A percentile compares a stretch with the other conserved stretches of the same genome.
Conservation (phyloP, 2,329 filamentous ascomycete species). For the Fusarium sulawesiense region DNA sequence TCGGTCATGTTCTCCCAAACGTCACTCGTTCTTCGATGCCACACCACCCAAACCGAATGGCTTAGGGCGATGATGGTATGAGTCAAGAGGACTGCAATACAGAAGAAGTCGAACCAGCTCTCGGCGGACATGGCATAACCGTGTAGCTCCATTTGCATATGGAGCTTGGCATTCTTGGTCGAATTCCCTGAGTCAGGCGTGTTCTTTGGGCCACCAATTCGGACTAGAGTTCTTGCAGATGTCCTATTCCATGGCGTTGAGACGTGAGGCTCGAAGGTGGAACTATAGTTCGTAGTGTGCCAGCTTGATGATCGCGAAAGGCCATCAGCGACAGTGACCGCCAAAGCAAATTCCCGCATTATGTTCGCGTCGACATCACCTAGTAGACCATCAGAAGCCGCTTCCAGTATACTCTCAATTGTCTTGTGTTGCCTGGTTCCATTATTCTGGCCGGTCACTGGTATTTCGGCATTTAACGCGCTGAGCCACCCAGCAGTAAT, state of each 20-base stretch:
- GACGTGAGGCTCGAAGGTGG: background rate
- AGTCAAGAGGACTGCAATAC: background rate
- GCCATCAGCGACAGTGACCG: background rate
- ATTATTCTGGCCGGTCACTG: background rate
- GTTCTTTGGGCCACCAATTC: background rate
- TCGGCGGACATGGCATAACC: background rate
- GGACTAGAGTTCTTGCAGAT: background rate
- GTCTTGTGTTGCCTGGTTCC: background rate
- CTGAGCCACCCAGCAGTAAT: background rate
- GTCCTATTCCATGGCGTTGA: background rate
- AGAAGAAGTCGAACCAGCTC: background rate
- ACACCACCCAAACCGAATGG: background rate
- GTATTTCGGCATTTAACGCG: background rate
- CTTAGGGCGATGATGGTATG: background rate
- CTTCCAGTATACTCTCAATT: background rate
- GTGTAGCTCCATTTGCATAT: background rate
- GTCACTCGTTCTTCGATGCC: background rate
- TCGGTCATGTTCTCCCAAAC: background rate
- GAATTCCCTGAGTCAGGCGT: background rate
- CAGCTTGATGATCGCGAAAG: background rate
- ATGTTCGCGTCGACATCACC: background rate
- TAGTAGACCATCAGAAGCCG: background rate
- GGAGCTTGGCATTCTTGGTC: background rate
- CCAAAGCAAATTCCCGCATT: background rate
- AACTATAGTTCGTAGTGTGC: background rate